Base-by-base conservation (phyloP, 495 filamentous ascomycete genomes). In the Podospora conica region DNA sequence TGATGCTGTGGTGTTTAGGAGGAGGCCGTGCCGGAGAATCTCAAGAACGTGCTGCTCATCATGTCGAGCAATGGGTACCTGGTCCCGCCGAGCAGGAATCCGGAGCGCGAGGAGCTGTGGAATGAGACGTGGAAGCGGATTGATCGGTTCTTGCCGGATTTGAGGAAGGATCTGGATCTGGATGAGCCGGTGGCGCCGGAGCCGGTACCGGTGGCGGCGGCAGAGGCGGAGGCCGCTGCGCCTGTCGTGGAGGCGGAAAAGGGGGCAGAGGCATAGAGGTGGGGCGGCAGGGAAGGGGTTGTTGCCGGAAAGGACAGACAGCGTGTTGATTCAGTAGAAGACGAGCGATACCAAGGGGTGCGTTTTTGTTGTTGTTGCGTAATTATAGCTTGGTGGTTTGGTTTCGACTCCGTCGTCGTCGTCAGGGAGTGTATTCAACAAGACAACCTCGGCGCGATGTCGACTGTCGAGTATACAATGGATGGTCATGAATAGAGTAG, bases 21-120 rank as follows among this genome's bases (percentile, higher is more conserved):
- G 77, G 94, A 98, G 81, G 93, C 95, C 28, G 91, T 99, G 3
- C 91, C 93, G 5, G 96, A 99, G 74, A 92, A 90, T 69, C 79
- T 99, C 66, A 99, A 98, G 78, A 99, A 99, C 67, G 92, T 98
- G 61, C 82, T 99, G 15, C 83, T 98, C 15, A 94, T 99, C 69
- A 98, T 99, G 95, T 86, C 91, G 2, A 92, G 87, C 73, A 92
- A 88, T 53, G 93, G 91, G 28, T 93, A 91, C 69, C 85, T 99
- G 8, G 87, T 91, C 0, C 84, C 90, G 10, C 89, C 92, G 7
- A 86, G 86, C 67, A 77, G 84, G 72, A 82, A 87, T 48, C 79
- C 82, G 9, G 77, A 78, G 24, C 80, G 86, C 48, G 82, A 85
- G 70, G 82, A 85, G 68, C 74, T 92, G 40, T 92, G 90, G 90